phyloP scores from a whole-genome alignment of 176 grass and related monocot species.

The Ensete glaucum region DNA sequence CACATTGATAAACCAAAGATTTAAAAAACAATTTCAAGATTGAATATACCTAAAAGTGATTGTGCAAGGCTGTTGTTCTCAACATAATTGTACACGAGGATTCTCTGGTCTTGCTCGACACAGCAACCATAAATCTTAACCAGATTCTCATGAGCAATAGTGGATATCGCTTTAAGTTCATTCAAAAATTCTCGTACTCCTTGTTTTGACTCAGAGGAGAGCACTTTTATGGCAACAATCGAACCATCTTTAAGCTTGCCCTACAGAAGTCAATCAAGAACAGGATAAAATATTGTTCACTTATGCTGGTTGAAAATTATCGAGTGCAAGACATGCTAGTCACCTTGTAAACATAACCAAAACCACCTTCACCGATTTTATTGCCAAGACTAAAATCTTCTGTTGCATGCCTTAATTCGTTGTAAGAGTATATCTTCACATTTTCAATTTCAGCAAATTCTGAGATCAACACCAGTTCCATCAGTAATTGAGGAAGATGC shows the following conservation, averaged over 20 bases:
- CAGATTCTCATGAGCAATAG: constrained; percentile 61
- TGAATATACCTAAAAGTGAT: constrained; percentile 53
- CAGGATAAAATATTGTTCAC: neutral
- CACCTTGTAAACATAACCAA: constrained; percentile 73
- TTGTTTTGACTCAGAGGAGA: constrained; percentile 67
- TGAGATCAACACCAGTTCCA: neutral
- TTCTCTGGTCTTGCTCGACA: constrained; percentile 51
- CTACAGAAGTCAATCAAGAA: constrained; percentile 33
- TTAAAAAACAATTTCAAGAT: neutral
- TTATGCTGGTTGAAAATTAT: neutral
- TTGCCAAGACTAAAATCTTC: constrained; percentile 44
- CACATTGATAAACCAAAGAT: neutral
- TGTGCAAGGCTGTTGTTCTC: constrained; percentile 85
- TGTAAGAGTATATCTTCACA: constrained; percentile 67
- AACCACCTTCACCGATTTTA: constrained; percentile 84
- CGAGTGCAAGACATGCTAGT: neutral
- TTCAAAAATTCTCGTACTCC: constrained; percentile 68
- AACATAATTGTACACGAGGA: constrained; percentile 76
- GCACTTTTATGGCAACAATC: constrained; percentile 81
- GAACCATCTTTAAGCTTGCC: constrained; percentile 58
- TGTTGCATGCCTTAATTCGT: constrained; percentile 61
- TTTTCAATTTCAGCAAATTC: constrained; percentile 29
- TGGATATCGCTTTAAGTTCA: constrained; percentile 60
- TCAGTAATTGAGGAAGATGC: neutral
- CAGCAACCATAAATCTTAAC: constrained; percentile 69